Conservation (phyloP, 2,329 filamentous ascomycete species). For the Ceratocystis harringtonii region DNA sequence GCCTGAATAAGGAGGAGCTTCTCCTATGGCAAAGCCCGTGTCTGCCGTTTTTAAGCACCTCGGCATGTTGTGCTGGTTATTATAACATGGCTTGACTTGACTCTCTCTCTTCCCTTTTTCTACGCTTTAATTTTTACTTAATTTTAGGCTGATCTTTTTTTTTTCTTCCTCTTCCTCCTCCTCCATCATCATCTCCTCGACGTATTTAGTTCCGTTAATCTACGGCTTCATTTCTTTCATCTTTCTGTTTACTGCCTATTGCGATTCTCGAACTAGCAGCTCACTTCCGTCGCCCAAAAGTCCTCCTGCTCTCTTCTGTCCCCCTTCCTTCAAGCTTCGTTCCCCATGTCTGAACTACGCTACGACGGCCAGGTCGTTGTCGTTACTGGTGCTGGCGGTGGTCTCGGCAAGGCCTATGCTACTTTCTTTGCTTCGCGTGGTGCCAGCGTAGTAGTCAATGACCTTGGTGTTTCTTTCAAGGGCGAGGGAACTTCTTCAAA, state of each 20-base stretch:
- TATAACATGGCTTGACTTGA: no score
- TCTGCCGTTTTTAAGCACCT: slow-evolving; percentile 6
- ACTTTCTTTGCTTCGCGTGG: slow-evolving; percentile 84
- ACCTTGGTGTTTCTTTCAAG: slow-evolving; percentile 83
- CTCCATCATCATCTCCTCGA: no score
- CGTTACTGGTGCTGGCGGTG: slow-evolving; percentile 67
- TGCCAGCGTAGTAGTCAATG: slow-evolving; percentile 91
- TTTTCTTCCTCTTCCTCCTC: neutral
- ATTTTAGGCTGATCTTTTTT: neutral
- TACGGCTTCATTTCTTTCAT: no score
- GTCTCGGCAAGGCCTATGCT: slow-evolving; percentile 68
- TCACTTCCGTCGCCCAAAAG: neutral
- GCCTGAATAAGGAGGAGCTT: slow-evolving; percentile 1
- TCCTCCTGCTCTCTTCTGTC: no score
- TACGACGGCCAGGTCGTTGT: slow-evolving; percentile 77
- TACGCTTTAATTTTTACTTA: neutral
- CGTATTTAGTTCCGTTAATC: no score
- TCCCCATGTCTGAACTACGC: slow-evolving; percentile 52
- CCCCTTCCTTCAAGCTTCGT: neutral
- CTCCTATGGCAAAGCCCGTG: neutral
- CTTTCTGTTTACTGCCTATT: no score
- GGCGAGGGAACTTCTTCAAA: slow-evolving; percentile 78
- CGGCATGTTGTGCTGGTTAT: neutral
- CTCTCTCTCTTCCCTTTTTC: neutral
- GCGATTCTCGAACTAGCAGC: neutral